Evolutionary conservation across 768 basidiomycete genomes (phyloP), one percentile per base, ranked within the genome.

Genomic region (Tylopilus vinaceipallidus): DNA sequence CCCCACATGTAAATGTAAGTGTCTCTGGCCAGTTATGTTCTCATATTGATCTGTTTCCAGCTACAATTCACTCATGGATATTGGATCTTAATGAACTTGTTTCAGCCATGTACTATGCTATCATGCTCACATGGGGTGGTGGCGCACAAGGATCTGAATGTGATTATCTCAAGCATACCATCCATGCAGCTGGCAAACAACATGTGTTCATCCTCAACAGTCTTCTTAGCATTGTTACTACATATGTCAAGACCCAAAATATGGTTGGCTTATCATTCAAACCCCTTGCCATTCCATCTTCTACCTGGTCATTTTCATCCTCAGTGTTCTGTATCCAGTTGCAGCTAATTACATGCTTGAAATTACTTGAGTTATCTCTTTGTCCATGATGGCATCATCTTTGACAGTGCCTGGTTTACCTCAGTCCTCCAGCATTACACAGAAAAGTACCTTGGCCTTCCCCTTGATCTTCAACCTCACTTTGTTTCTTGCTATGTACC

Each of bases 181-280:
- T 60, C 7, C 20, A 47, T 11, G 49, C 55, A 0, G 3, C 35
- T 4, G 52, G 47, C 0, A 26, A 38, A 0, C 32, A 41, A 2
- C 50, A 55, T 8, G 19, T 62, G 0, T 62, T 52, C 17, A 37
- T 59, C 6, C 50, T 62, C 5, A 62, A 63, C 4, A 53, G 61
- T 2, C 23, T 42, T 0, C 20, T 62, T 9, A 30, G 43, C 0
- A 47, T 63, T 9, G 36, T 37, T 0, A 62, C 47, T 0, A 45
- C 34, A 1, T 63, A 62, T 32, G 39, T 48, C 1, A 63, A 63
- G 22, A 57, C 53, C 1, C 50, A 50, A 6, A 34, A 44, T 43
- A 51, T 19, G 52, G 55, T 4, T 6, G 42, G 2, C 30, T 55
- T 2, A 50, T 57, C 2, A 33, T 55, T 29, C 50, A 35, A 2